Evolutionary conservation across 2,329 filamentous ascomycete species (phyloP), one percentile per base, ranked within the genome.

Genomic region (Neodidymelliopsis sp.): DNA sequence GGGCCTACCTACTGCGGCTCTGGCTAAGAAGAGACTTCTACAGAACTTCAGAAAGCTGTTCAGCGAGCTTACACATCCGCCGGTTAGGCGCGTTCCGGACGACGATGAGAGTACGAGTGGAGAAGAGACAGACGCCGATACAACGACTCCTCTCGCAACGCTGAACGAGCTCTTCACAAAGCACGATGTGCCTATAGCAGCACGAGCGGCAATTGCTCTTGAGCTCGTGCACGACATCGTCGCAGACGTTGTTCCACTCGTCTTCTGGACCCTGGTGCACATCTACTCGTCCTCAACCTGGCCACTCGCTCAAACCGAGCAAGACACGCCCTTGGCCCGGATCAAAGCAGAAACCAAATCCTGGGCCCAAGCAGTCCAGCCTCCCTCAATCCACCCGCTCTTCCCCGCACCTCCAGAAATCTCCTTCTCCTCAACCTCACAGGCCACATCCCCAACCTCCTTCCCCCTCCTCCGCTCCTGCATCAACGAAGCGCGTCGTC

Each of bases 401-500:
- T 72, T 72, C 43, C 69, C 69, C 7, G 62, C 69, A 24, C 70
- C 70, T 12, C 68, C 69, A 10, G 63, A 62, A 27, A 67, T 72
- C 33, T 52, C 57, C 2, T 70, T 66, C 36, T 30, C 43, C 5
- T 56, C 59, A 6, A 39, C 51, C 6, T 38, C 45, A 18, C 42
- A 56, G 13, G 36, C 52, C 20, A 45, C 57, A 12, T 45, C 41
- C 1, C 10, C 54, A 5, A 49, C 50, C 1, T 48, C 58, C 2
- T 63, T 67, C 31, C 60, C 68, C 4, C 59, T 60, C 31, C 57
- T 73, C 7, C 59, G 56, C 18, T 67, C 67, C 22, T 65, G 57
- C 40, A 66, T 73, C 47, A 58, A 58, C 35, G 70, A 73, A 56
- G 36, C 67, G 28, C 54, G 57, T 10, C 66, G 70, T 6, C 52